Base-by-base conservation (phyloP, 2,329 filamentous ascomycete species). In the Akanthomyces lecanii region DNA sequence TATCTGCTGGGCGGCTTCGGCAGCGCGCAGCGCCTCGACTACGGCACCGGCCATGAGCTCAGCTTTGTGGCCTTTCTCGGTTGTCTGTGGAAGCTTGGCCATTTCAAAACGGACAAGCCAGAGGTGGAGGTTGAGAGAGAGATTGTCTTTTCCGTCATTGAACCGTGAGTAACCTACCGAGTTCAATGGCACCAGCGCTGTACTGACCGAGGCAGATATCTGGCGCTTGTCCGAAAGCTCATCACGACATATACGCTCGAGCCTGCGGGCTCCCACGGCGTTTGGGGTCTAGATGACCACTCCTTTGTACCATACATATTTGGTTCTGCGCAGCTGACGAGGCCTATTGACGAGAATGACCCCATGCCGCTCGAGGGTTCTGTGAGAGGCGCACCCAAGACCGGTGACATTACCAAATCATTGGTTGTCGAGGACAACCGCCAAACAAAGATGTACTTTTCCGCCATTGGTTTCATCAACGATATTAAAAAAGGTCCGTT, bases 271-370 rank as follows among this genome's bases (percentile, higher is more conserved):
- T 96, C 94, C 1, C 95, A 98, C 72, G 95, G 95, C 3, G 95
- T 99, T 23, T 99, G 95, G 95, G 95, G 95, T 23, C 82, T 99
- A n/a, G 95, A 99, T 73, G 95, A 99, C 74, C 94, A 99, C 76
- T 93, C 87, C 10, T 98, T 99, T 74, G 76, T 95, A 30, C 90
- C 95, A 0, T 99, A 98, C 75, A 91, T 99, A 63, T 93, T 98
- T 67, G 95, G 95, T 38, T 97, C 93, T 2, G 93, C 95, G 0
- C 95, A 99, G 73, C 81, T 96, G 47, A 89, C 89, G 11, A 89
- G 92, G 0, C 84, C 93, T 1, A 90, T 97, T 66, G 78, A 79
- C 33, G 80, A 84, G 0, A 74, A 79, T 2, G 80, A 85, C 11
- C 74, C 83, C 2, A 89, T 91, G 70, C 91, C 91, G 0, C 81